Percentiles rank a stretch among this genome's conserved stretches.
phyloP scores from a whole-genome alignment of 1,139 yeast species.

The Yamadazyma spencermartinsiae region DNA sequence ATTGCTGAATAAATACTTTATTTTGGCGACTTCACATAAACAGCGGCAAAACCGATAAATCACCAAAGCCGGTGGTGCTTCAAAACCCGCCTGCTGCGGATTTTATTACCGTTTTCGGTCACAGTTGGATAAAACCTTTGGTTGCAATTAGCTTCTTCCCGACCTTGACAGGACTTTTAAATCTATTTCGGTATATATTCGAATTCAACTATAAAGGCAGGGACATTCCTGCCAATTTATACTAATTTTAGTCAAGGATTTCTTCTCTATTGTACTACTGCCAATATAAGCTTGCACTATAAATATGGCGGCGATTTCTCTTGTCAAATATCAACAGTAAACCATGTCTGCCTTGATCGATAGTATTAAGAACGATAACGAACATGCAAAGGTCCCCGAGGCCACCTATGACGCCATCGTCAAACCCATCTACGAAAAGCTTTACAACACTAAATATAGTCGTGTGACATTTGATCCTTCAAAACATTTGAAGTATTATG shows the following conservation, averaged over 20 bases:
- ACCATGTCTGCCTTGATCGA: slow-evolving; percentile 1
- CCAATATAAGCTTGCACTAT: neutral
- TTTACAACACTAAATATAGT: slow-evolving; percentile 2
- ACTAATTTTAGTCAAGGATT: neutral
- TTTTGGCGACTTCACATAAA: too few relatives aligned
- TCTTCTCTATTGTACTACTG: neutral
- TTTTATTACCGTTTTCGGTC: neutral
- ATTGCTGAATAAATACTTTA: too few relatives aligned
- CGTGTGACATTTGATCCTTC: slow-evolving; percentile 39
- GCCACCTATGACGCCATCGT: slow-evolving; percentile 8
- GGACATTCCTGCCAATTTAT: neutral
- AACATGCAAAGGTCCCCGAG: slow-evolving; percentile 9
- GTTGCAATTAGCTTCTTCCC: neutral
- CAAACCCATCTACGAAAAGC: slow-evolving; percentile 10
- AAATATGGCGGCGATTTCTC: neutral
- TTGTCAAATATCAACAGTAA: neutral
- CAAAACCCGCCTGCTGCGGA: neutral
- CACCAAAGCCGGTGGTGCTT: too few relatives aligned
- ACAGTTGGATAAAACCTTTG: neutral
- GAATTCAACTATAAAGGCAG: neutral
- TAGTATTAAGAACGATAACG: slow-evolving; percentile 1
- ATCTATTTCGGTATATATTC: slow-evolving; percentile 1
- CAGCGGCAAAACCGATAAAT: too few relatives aligned
- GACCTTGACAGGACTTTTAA: neutral
- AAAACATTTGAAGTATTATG: slow-evolving; percentile 42